Evolutionary conservation across 2,329 filamentous ascomycete genomes (phyloP).

Genomic region (Lachnellula suecica): DNA sequence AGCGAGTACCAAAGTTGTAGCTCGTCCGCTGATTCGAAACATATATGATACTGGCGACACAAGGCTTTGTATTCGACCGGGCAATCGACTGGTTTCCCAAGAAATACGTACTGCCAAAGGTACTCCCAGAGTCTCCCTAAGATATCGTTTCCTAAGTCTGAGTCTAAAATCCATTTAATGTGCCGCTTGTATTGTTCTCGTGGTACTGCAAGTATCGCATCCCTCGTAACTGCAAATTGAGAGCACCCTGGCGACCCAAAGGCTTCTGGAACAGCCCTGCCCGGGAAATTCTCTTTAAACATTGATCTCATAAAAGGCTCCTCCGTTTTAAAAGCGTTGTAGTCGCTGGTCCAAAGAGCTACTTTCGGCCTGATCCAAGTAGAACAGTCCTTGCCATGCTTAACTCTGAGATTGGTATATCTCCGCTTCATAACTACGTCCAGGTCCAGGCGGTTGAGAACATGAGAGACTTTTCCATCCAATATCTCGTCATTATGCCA

Average conservation of each 20-base stretch:
- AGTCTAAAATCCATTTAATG: constrained; percentile 56
- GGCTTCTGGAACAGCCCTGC: constrained; percentile 38
- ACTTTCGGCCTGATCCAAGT: constrained; percentile 45
- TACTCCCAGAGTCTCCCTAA: constrained; percentile 62
- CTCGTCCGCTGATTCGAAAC: too few species aligned
- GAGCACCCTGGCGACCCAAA: constrained; percentile 60
- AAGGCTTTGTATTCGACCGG: constrained; percentile 11
- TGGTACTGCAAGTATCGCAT: constrained; percentile 47
- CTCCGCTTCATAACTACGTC: constrained; percentile 43
- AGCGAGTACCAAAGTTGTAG: too few species aligned
- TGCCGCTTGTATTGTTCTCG: constrained; percentile 52
- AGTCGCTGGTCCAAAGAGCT: constrained; percentile 24
- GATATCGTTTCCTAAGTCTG: constrained; percentile 48
- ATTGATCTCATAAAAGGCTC: constrained; percentile 11
- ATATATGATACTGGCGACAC: constrained; percentile 14
- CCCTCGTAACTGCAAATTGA: constrained; percentile 59
- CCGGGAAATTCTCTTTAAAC: constrained; percentile 12
- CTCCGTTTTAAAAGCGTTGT: constrained; percentile 28
- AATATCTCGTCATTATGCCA: constrained; percentile 38
- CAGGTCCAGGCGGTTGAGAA: constrained; percentile 35
- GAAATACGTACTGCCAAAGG: constrained; percentile 50
- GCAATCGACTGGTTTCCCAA: constrained; percentile 14
- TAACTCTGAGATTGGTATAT: constrained; percentile 55
- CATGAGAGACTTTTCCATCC: constrained; percentile 34
- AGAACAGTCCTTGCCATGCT: constrained; percentile 54